These are phyloP conservation scores for Termitomyces sp. DNA, from an alignment of 768 basidiomycete species.

Conservation along the genomic window DNA sequence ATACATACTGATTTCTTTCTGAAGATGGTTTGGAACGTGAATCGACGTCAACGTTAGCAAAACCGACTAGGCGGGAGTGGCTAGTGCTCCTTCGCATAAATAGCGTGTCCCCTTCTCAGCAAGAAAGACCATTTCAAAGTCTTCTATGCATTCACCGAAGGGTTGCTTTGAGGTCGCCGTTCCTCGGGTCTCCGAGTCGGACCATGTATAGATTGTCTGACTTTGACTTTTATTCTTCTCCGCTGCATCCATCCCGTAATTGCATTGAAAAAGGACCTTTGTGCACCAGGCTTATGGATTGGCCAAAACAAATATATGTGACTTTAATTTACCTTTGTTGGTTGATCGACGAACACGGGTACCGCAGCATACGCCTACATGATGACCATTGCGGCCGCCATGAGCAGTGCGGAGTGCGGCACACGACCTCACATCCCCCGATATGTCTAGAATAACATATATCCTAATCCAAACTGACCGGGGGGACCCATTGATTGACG, in stretches of 20 bases:
- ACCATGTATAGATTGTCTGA: neutral
- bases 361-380: neutral
- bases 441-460: slow-evolving; percentile 1
- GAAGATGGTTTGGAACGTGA: neutral
- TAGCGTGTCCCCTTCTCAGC: neutral
- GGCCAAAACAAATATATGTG: neutral
- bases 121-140: neutral
- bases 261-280: no score
- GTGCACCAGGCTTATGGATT: neutral
- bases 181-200: neutral
- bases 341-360: neutral
- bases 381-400: neutral
- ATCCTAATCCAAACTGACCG: neutral
- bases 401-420: no score
- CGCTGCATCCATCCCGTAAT: neutral
- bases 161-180: slow-evolving; percentile 1
- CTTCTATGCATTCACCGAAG: neutral
- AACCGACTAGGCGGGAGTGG: neutral
- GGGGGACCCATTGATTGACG: neutral
- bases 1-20: neutral
- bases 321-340: neutral
- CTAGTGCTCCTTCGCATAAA: neutral
- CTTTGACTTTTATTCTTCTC: neutral
- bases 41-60: neutral
- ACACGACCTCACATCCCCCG: neutral